A percentile compares a stretch with the other conserved stretches of the same genome.
These are phyloP conservation scores for Cryoendolithus antarcticus DNA, from an alignment of 2,329 filamentous ascomycete species.

Conservation along the genomic window DNA sequence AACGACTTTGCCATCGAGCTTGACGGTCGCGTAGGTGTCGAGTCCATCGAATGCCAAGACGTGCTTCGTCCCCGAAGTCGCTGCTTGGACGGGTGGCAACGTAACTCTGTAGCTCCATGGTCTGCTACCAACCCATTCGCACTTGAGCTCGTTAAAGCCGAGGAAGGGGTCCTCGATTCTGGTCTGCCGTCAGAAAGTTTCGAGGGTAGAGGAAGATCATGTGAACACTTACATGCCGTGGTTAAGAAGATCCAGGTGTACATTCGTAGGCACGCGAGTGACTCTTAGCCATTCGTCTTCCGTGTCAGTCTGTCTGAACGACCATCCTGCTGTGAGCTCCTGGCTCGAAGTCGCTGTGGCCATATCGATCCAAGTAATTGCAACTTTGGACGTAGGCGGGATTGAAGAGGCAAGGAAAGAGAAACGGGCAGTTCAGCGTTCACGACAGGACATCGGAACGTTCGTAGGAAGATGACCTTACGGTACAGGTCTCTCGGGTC, in stretches of 20 bases:
- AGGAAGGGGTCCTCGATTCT: conserved; percentile 40
- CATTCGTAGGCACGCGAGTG: conserved; percentile 34
- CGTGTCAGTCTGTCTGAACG: conserved; percentile 32
- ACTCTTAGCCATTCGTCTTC: conserved; percentile 31
- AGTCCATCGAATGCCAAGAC: conserved; percentile 51
- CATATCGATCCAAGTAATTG: not conserved
- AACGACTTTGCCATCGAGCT: conserved; percentile 41
- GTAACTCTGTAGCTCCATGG: conserved; percentile 35
- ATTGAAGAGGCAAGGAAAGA: too few species aligned
- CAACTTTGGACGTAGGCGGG: too few species aligned
- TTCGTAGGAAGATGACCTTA: too few species aligned
- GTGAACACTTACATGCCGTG: conserved; percentile 28
- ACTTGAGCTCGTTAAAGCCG: conserved; percentile 37
- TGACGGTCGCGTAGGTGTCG: conserved; percentile 50
- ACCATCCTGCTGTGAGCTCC: conserved; percentile 29
- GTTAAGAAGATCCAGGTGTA: conserved; percentile 36
- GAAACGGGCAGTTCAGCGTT: too few species aligned
- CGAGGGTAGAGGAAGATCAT: not conserved
- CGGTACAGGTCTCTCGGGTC: too few species aligned
- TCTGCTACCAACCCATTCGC: conserved; percentile 38
- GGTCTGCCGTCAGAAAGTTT: conserved; percentile 7
- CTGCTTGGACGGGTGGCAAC: conserved; percentile 23
- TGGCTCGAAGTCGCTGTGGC: conserved; percentile 6
- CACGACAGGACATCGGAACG: too few species aligned
- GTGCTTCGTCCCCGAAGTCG: conserved; percentile 21